phyloP scores from a whole-genome alignment of 768 basidiomycete genomes.

The Leccinum imitatum region DNA sequence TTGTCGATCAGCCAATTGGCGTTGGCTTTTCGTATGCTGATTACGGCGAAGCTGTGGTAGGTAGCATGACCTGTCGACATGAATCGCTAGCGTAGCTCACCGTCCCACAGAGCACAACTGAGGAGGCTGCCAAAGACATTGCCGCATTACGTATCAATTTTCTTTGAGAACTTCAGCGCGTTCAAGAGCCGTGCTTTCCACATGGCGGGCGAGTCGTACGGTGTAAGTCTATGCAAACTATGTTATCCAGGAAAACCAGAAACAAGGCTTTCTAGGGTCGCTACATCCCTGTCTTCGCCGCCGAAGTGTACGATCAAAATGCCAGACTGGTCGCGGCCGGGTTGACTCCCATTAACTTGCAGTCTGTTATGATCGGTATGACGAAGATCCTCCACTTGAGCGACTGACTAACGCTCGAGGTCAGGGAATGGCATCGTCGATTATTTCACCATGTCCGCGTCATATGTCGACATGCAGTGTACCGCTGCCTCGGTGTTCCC shows the following conservation, averaged over 20 bases:
- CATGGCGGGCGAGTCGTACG: slow-evolving; percentile 59
- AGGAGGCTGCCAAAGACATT: slow-evolving; percentile 68
- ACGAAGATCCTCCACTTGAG: neutral
- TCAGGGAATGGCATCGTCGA: slow-evolving; percentile 47
- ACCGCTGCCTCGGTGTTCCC: slow-evolving; percentile 49
- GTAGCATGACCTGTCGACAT: slow-evolving; percentile 14
- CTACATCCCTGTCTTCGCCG: slow-evolving; percentile 51
- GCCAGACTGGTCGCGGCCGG: slow-evolving; percentile 40
- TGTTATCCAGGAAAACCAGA: neutral
- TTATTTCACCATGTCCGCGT: slow-evolving; percentile 36
- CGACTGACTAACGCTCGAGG: neutral
- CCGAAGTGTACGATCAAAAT: slow-evolving; percentile 51
- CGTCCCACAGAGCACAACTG: slow-evolving; percentile 50
- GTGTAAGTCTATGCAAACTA: slow-evolving; percentile 28
- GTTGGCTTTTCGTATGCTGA: slow-evolving; percentile 49
- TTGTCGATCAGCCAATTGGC: slow-evolving; percentile 46
- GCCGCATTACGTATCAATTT: slow-evolving; percentile 67
- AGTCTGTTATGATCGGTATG: slow-evolving; percentile 50
- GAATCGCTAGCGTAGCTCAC: neutral
- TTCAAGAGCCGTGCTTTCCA: slow-evolving; percentile 69
- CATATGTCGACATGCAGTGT: slow-evolving; percentile 57
- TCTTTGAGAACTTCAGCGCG: slow-evolving; percentile 70
- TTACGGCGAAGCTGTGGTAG: slow-evolving; percentile 39
- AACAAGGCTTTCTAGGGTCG: slow-evolving; percentile 39
- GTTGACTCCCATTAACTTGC: slow-evolving; percentile 48